Evolutionary conservation across 1,139 yeast species (phyloP).

Genomic region (Scheffersomyces lignicola): DNA sequence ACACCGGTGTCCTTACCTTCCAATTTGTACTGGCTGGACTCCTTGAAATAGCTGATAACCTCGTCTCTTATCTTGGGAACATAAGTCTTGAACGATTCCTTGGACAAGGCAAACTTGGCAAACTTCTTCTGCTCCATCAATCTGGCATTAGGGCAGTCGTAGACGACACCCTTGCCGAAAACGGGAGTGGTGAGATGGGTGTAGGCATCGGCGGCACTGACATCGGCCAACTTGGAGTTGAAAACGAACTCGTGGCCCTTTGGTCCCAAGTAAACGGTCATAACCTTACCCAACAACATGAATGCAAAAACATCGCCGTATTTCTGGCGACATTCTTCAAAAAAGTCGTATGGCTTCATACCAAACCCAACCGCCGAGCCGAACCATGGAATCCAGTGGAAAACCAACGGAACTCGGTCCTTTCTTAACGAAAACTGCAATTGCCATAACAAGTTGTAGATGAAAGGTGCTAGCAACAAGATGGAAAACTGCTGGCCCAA

Average conservation of each 20-base stretch:
- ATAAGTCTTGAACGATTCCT: slow-evolving; percentile 78
- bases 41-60: slow-evolving; percentile 60
- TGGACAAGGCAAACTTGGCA: slow-evolving; percentile 84
- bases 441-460: slow-evolving; percentile 71
- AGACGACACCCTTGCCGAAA: slow-evolving; percentile 94
- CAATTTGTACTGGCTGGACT: slow-evolving; percentile 46
- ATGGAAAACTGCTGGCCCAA: slow-evolving; percentile 36
- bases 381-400: slow-evolving; percentile 93
- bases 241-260: slow-evolving; percentile 96
- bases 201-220: slow-evolving; percentile 95
- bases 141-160: slow-evolving; percentile 91
- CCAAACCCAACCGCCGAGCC: slow-evolving; percentile 91
- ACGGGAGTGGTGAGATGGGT: slow-evolving; percentile 95
- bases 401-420: slow-evolving; percentile 85
- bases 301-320: slow-evolving; percentile 94
- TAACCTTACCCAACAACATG: slow-evolving; percentile 80
- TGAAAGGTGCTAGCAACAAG: slow-evolving; percentile 46
- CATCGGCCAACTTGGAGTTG: slow-evolving; percentile 86
- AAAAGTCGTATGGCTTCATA: slow-evolving; percentile 89
- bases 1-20: slow-evolving; percentile 45
- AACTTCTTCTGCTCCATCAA: slow-evolving; percentile 98
- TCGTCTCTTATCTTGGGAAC: slow-evolving; percentile 90
- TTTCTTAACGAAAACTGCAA: slow-evolving; percentile 67
- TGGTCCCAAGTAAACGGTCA: slow-evolving; percentile 97
- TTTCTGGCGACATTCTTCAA: slow-evolving; percentile 70